phyloP scores from a whole-genome alignment of 148 eudicot genomes.

The Oxyria digyna region DNA sequence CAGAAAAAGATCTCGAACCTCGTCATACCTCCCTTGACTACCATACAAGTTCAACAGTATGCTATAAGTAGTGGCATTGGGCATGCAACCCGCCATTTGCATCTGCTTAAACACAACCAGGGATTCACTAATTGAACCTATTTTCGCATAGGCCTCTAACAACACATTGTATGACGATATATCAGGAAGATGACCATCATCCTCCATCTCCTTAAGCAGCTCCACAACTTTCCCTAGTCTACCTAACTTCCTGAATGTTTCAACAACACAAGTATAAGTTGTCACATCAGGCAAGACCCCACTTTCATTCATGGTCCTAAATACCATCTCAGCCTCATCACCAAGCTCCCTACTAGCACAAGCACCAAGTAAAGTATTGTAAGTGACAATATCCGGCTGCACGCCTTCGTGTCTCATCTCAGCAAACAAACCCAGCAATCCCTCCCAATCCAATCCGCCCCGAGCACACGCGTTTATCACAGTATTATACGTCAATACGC shows the following conservation, averaged over 20 bases:
- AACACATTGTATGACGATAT: slow-evolving; percentile 73
- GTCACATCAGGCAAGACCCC: slow-evolving; percentile 84
- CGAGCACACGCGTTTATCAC: slow-evolving; percentile 81
- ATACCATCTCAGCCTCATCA: slow-evolving; percentile 92
- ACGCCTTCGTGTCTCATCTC: slow-evolving; percentile 96
- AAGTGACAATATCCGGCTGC: slow-evolving; percentile 90
- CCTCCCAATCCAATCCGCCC: slow-evolving; percentile 94
- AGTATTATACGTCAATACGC: slow-evolving; percentile 81
- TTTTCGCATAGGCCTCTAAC: slow-evolving; percentile 76
- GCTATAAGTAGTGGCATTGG: slow-evolving; percentile 73
- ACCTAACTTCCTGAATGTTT: slow-evolving; percentile 68
- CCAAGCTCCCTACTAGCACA: slow-evolving; percentile 65
- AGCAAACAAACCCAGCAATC: slow-evolving; percentile 75
- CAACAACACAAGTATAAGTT: slow-evolving; percentile 65
- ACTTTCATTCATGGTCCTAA: slow-evolving; percentile 88
- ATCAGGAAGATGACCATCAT: slow-evolving; percentile 72
- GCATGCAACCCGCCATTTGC: slow-evolving; percentile 81
- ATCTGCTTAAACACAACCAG: slow-evolving; percentile 85
- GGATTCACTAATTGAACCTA: slow-evolving; percentile 67
- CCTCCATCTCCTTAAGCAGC: slow-evolving; percentile 65
- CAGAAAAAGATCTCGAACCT: slow-evolving; percentile 84
- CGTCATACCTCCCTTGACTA: slow-evolving; percentile 75
- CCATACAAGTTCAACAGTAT: slow-evolving; percentile 82
- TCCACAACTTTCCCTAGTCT: slow-evolving; percentile 66
- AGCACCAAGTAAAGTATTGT: slow-evolving; percentile 79